Conservation (phyloP, 805 yeast species). For the Saccharomycopsis sp. region DNA sequence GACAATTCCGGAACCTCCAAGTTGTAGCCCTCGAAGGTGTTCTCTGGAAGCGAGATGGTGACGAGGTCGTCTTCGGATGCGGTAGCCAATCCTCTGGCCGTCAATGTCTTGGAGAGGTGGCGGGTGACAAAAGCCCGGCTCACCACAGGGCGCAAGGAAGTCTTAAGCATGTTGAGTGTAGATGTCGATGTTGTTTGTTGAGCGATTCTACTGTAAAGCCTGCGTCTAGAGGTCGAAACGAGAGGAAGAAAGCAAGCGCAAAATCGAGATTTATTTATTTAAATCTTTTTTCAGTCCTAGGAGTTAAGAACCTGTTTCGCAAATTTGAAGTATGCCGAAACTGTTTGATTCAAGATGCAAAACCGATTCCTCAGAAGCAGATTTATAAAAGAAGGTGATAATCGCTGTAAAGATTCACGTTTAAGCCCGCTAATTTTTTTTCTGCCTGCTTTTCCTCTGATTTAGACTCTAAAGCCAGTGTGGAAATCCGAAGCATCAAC, state of each 20-base stretch:
- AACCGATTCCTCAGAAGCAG: neutral
- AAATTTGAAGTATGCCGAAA: neutral
- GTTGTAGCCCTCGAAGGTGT: slow-evolving; percentile 81
- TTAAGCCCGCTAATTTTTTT: neutral
- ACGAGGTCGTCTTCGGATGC: slow-evolving; percentile 29
- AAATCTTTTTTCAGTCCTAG: neutral
- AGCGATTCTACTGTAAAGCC: too few species aligned
- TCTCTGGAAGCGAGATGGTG: slow-evolving; percentile 62
- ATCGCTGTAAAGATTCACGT: too few species aligned
- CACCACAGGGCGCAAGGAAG: slow-evolving; percentile 20
- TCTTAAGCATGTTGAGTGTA: neutral
- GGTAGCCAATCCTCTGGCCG: slow-evolving; percentile 29
- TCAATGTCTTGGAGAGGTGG: slow-evolving; percentile 21
- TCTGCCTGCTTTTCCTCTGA: neutral
- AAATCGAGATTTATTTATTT: neutral
- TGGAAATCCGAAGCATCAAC: neutral
- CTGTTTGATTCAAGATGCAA: neutral
- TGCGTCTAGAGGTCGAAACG: neutral
- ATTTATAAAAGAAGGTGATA: too few species aligned
- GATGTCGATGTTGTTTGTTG: neutral
- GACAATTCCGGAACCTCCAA: slow-evolving; percentile 64
- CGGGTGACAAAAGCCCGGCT: slow-evolving; percentile 21
- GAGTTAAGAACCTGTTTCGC: neutral
- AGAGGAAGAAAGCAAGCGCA: neutral
- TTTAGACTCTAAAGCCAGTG: too few species aligned